Evolutionary conservation across 306 rosid species (phyloP), one percentile per base, ranked within the genome.

Genomic region (Alnus glutinosa): DNA sequence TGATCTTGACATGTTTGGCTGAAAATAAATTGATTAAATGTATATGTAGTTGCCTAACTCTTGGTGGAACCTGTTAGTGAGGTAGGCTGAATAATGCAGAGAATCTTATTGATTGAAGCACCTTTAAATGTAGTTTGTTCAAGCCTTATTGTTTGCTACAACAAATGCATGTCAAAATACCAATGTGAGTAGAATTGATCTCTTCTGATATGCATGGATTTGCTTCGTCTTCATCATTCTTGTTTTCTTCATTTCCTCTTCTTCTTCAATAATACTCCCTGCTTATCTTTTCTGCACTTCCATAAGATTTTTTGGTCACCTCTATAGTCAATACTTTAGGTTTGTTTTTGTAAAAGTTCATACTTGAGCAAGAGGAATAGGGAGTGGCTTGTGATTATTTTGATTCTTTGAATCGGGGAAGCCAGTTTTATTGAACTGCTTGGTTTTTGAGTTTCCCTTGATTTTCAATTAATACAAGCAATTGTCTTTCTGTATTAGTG

Each of bases 301-400:
- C n/a, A 52, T 52, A 13, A 52, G 34, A 28, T 37, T 51, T 73
- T 62, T 72, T 13, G 46, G 34, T 42, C 5, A 42, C 34, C 37
- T 51, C 39, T 73, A 4, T 52, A 52, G 15, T 62, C 16, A 42
- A 66, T 9, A 44, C n/a, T 59, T 42, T 63, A 68, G 52, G 23
- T 34, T 57, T 50, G 15, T 61, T 72, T 37, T 79, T 51, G 67
- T 44, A 16, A 32, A 75, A 55, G 75, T 46, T 54, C 50, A 54
- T 32, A 68, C 47, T 52, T 50, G 50, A 19, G 47, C 50, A 78
- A 55, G 79, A 49, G 68, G 30, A 80, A 73, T 44, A 54, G 44
- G 69, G 28, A 47, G 55, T 74, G 58, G 49, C 49, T 46, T 57
- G 36, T 78, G 58, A 74, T 37, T 28, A 15, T 28, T 78, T 74